Evolutionary conservation across 192 early-diverging fungal genomes (phyloP).

Genomic region (Dispira simplex): DNA sequence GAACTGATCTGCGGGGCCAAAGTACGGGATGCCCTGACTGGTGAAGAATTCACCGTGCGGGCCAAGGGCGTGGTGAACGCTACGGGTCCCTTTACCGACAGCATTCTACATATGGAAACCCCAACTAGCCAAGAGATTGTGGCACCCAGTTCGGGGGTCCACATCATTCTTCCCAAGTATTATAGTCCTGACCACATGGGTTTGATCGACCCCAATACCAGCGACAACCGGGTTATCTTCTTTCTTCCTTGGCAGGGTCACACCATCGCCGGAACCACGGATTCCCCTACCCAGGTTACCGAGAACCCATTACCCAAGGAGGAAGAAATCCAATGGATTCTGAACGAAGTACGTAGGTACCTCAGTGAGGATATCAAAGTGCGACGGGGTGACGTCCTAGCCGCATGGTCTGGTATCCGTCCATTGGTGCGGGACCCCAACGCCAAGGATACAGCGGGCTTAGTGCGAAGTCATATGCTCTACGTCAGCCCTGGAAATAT

Average conservation of each 20-base stretch:
- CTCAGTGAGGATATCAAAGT: conserved; percentile 88
- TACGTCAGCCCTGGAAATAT: conserved; percentile 64
- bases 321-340: conserved; percentile 91
- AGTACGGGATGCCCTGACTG: conserved; percentile 69
- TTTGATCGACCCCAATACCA: conserved; percentile 83
- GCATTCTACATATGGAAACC: conserved; percentile 80
- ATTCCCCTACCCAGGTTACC: conserved; percentile 75
- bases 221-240: conserved; percentile 93
- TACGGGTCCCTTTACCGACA: conserved; percentile 59
- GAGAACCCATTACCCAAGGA: conserved; percentile 77
- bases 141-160: conserved; percentile 82
- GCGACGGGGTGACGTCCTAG: conserved; percentile 85
- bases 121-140: conserved; percentile 68
- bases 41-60: conserved; percentile 69
- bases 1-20: conserved; percentile 60
- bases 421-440: conserved; percentile 91
- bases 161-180: conserved; percentile 91
- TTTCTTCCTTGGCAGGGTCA: conserved; percentile 96
- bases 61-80: conserved; percentile 95
- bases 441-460: conserved; percentile 77
- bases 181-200: conserved; percentile 91
- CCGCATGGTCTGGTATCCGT: conserved; percentile 96
- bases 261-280: conserved; percentile 90
- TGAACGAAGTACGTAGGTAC: conserved; percentile 83
- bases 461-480: conserved; percentile 98